phyloP scores from a whole-genome alignment of 345 rosid species.

The Eucalyptus lansdowneana region DNA sequence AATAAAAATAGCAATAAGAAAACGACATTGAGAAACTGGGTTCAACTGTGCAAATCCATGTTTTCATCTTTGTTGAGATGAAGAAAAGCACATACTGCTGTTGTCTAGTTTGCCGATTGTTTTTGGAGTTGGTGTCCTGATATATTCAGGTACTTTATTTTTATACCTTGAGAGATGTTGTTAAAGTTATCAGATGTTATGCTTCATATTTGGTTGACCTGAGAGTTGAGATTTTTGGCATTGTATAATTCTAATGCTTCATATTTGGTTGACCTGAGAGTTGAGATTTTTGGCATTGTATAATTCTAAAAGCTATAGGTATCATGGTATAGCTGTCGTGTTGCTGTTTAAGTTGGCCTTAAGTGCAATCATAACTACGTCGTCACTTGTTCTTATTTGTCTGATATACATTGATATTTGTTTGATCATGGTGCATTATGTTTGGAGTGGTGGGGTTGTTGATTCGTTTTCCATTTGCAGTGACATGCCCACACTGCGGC shows the following conservation, averaged over 20 bases:
- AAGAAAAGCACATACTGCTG: not conserved
- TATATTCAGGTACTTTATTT: not conserved
- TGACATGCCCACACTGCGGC: slow-evolving; percentile 45
- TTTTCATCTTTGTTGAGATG: not conserved
- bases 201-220: not conserved
- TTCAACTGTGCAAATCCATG: not conserved
- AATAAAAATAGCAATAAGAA: not conserved
- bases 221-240: not conserved
- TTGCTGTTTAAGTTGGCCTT: not conserved
- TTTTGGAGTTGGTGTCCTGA: not conserved
- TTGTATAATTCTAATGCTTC: not conserved
- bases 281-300: not conserved
- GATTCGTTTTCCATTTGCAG: slow-evolving; percentile 5
- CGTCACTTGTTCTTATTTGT: not conserved
- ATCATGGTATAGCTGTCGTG: not conserved
- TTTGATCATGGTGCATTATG: not conserved
- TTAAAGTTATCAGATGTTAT: not conserved
- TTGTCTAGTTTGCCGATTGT: not conserved
- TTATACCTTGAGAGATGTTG: not conserved
- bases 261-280: not conserved
- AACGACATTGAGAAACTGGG: not conserved
- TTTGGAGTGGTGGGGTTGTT: not conserved
- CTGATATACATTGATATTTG: not conserved
- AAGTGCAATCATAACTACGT: not conserved
- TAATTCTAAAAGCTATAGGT: not conserved